Evolutionary conservation across 1,284 basidiomycete genomes (phyloP), one percentile per base, ranked within the genome.

Genomic region (Trametes pubescens): DNA sequence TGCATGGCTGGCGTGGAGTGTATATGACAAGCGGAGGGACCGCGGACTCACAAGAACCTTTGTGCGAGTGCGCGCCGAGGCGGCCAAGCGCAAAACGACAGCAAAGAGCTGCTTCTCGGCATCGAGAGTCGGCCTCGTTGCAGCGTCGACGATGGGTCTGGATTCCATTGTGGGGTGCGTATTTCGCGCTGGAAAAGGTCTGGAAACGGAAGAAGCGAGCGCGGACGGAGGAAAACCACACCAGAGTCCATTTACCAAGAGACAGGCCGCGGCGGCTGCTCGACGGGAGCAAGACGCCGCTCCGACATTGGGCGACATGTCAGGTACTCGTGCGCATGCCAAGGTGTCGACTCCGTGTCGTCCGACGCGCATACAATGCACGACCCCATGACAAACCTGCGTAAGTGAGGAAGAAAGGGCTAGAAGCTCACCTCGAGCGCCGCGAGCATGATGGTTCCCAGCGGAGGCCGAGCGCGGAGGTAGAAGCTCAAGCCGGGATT

Each of bases 161-260:
- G 46, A 59, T 55, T 51, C 21, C 32, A 43, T 51, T 26, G 38
- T 10, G 13, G 26, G 38, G 13, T 6, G 35, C 16, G 37, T 44
- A 44, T 49, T 47, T n/a, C 62, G 22, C 57, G 55, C 48, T 26
- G 38, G 46, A 32, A 38, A 48, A 63, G 9, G 38, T 55, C 60
- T 61, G 21, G 60, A 63, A 59, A 34, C 62, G 57, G 57, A 43
- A 34, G 48, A 59, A 59, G 58, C 46, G 51, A 21, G 57, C 21
- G n/a, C 26, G n/a, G 24, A 32, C 47, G 48, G 48, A 34, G 43
- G 35, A 51, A 34, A 51, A 29, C 53, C 29, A 56, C 60, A 51
- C 53, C 24, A 55, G 16, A 26, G 21, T 21, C 51, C 47, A 51
- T 55, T 35, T 37, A 54, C 37, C 13, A 24, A 8, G 4, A 21